A percentile compares a stretch with the other conserved stretches of the same genome.
Evolutionary conservation across 2,329 filamentous ascomycete species (phyloP).

Genomic region (Nemania sp.): DNA sequence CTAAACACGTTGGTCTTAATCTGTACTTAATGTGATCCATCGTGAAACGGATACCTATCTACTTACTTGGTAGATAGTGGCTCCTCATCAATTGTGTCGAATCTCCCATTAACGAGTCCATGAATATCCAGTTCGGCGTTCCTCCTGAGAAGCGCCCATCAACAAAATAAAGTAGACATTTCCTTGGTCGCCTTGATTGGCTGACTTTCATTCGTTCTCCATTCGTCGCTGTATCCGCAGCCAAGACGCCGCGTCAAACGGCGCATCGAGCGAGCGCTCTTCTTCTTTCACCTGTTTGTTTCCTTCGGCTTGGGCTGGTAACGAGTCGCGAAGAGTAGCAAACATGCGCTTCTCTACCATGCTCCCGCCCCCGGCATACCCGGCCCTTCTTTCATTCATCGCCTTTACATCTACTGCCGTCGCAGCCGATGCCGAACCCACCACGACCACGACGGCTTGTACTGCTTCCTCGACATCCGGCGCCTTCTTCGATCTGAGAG

Average conservation of each 20-base stretch:
- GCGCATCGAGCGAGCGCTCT: conserved; percentile 29
- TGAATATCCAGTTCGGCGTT: conserved; percentile 23
- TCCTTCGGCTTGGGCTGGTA: not conserved
- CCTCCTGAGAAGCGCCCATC: conserved; percentile 13
- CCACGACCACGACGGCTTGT: conserved; percentile 61
- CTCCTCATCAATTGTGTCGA: conserved; percentile 14
- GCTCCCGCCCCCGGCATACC: conserved; percentile 42
- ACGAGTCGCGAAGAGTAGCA: conserved; percentile 8
- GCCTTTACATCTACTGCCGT: conserved; percentile 49
- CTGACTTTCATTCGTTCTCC: conserved; percentile 20
- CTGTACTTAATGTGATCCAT: not conserved
- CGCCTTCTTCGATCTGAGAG: conserved; percentile 70
- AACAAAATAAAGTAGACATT: conserved; percentile 8
- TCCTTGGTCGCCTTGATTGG: conserved; percentile 35
- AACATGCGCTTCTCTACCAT: conserved; percentile 48
- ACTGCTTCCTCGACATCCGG: conserved; percentile 68
- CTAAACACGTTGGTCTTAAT: conserved; percentile 27
- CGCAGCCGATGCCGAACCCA: conserved; percentile 54
- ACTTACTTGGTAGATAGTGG: no score
- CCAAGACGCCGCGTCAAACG: conserved; percentile 8
- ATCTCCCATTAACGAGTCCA: conserved; percentile 23
- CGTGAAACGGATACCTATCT: conserved; percentile 22
- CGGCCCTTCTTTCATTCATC: conserved; percentile 53
- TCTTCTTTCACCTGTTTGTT: no score
- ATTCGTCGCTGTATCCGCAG: not conserved